Percentiles rank a stretch among this genome's conserved stretches.
These are phyloP conservation scores for Gentiana macrophylla DNA, from an alignment of 257 asterid genomes.

Conservation along the genomic window DNA sequence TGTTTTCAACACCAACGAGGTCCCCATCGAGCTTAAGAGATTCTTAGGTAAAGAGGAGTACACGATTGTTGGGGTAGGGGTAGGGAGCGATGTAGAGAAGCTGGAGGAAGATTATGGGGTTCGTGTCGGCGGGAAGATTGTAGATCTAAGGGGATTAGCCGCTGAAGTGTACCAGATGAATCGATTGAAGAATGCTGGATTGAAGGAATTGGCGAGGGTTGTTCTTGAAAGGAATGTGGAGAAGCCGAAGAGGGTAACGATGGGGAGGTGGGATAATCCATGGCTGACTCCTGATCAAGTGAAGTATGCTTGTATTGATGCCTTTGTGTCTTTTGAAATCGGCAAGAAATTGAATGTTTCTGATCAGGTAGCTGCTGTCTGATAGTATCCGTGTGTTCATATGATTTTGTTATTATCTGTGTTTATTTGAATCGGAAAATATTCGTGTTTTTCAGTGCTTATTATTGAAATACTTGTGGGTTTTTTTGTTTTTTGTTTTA, in stretches of 20 bases:
- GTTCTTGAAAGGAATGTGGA: slow-evolving; percentile 16
- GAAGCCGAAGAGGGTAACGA: slow-evolving; percentile 20
- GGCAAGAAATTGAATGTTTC: slow-evolving; percentile 14
- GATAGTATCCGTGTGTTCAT: no score
- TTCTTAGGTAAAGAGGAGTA: slow-evolving; percentile 10
- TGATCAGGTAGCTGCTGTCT: background rate
- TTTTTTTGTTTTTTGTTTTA: no score
- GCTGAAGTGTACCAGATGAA: background rate
- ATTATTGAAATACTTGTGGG: no score
- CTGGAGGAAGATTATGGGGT: slow-evolving; percentile 18
- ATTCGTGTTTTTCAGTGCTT: no score
- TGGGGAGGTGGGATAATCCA: slow-evolving; percentile 20
- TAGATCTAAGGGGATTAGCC: slow-evolving; percentile 18
- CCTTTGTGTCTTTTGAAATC: slow-evolving; percentile 20
- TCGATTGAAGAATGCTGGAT: slow-evolving; percentile 12
- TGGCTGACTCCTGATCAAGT: slow-evolving; percentile 15
- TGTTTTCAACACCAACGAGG: slow-evolving; percentile 1
- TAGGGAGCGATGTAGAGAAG: slow-evolving; percentile 15
- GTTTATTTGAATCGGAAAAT: no score
- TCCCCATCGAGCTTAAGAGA: slow-evolving; percentile 3
- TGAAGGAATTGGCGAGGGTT: slow-evolving; percentile 15
- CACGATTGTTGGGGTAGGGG: slow-evolving; percentile 21
- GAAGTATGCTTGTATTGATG: slow-evolving; percentile 26
- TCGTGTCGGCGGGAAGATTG: slow-evolving; percentile 6
- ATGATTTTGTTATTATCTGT: no score